Evolutionary conservation across 495 filamentous ascomycete genomes (phyloP).

Genomic region (Aspergillus biplanus): DNA sequence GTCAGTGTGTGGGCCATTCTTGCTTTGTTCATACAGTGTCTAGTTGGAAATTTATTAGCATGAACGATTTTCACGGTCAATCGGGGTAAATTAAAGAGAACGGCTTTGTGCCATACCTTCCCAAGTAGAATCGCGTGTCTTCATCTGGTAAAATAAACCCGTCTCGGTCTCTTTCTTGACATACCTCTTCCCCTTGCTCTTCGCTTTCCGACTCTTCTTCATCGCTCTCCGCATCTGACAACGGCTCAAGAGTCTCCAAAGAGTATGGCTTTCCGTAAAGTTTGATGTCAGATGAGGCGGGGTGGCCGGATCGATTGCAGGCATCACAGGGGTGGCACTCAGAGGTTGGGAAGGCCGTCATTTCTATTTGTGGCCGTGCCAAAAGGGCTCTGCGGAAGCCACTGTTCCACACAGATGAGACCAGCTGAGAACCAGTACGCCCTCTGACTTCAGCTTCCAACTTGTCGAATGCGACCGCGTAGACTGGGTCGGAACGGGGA

Average conservation of each 20-base stretch:
- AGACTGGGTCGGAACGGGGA: slow-evolving; percentile 63
- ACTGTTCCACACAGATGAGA: slow-evolving; percentile 71
- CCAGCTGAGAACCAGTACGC: slow-evolving; percentile 70
- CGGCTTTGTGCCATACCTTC: slow-evolving; percentile 38
- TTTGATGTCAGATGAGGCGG: slow-evolving; percentile 62
- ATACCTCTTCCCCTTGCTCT: slow-evolving; percentile 40
- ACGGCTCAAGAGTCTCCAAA: slow-evolving; percentile 66
- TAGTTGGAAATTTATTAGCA: slow-evolving; percentile 15
- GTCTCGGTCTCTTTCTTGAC: slow-evolving; percentile 41
- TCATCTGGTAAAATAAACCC: slow-evolving; percentile 38
- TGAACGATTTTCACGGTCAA: no score
- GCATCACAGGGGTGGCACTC: slow-evolving; percentile 66
- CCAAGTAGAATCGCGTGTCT: slow-evolving; percentile 44
- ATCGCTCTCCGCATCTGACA: slow-evolving; percentile 55
- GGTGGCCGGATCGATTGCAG: slow-evolving; percentile 72
- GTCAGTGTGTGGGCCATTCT: slow-evolving; percentile 67
- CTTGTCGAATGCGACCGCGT: slow-evolving; percentile 72
- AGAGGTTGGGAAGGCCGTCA: slow-evolving; percentile 38
- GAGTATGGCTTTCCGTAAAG: slow-evolving; percentile 74
- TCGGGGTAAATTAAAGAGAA: no score
- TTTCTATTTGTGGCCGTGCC: slow-evolving; percentile 59
- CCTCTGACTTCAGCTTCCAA: slow-evolving; percentile 72
- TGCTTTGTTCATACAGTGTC: slow-evolving; percentile 70
- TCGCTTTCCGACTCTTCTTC: slow-evolving; percentile 41
- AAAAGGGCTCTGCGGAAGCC: slow-evolving; percentile 68